These are phyloP conservation scores for Claviceps capensis DNA, from an alignment of 2,329 filamentous ascomycete genomes.

Conservation along the genomic window DNA sequence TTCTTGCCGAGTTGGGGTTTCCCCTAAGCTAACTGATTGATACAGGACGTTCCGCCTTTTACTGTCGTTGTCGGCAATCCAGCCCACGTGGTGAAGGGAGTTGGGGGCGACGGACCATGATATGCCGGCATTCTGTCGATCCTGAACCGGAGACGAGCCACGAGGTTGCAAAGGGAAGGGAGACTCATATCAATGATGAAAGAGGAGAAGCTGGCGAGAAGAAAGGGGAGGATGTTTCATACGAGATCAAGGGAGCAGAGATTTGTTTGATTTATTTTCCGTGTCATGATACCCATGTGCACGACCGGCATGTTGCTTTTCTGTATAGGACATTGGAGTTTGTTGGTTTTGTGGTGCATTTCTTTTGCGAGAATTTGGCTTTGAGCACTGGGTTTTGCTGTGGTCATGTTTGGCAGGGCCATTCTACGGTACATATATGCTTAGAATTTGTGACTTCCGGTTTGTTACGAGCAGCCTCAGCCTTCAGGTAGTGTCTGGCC, in stretches of 20 bases:
- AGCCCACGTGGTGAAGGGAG: constrained; percentile 39
- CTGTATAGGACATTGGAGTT: constrained; percentile 8
- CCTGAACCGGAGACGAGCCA: too few relatives aligned
- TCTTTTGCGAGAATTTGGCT: neutral
- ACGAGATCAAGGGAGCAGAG: neutral
- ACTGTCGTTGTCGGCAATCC: constrained; percentile 60
- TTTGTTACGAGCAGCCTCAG: too few relatives aligned
- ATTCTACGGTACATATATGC: too few relatives aligned
- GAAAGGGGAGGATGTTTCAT: neutral
- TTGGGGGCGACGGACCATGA: constrained; percentile 20
- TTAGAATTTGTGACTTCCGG: too few relatives aligned
- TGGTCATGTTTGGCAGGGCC: neutral
- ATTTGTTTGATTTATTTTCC: constrained; percentile 4
- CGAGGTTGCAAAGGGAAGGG: neutral
- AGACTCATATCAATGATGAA: too few relatives aligned
- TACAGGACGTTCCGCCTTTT: constrained; percentile 49
- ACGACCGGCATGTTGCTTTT: constrained; percentile 4
- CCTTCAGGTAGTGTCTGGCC: too few relatives aligned
- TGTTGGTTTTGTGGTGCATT: neutral
- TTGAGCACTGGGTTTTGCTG: neutral
- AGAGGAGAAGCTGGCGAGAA: neutral
- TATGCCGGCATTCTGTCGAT: neutral
- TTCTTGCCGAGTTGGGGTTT: too few relatives aligned
- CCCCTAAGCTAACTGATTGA: neutral
- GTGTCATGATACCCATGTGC: constrained; percentile 19